phyloP scores from a whole-genome alignment of 2,329 filamentous ascomycete species.

The Ceratocystis cubensis region DNA sequence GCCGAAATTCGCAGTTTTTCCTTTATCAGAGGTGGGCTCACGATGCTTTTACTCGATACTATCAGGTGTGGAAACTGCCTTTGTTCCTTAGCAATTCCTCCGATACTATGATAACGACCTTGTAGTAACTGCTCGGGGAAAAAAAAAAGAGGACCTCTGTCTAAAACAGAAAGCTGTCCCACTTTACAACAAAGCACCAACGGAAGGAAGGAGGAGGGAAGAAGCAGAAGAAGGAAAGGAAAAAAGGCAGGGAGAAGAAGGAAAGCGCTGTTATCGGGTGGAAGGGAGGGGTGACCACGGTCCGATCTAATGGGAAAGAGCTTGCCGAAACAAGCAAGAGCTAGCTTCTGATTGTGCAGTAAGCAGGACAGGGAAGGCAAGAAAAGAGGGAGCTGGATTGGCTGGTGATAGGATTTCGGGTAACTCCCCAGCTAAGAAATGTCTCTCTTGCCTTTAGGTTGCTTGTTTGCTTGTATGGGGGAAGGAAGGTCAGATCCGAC shows the following conservation, averaged over 20 bases:
- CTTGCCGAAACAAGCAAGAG: conserved; percentile 15
- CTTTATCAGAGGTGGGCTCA: not conserved
- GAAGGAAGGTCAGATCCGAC: conserved; percentile 4
- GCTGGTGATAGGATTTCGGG: not conserved
- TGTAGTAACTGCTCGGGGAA: not conserved
- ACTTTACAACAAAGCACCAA: conserved; percentile 9
- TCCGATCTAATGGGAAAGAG: conserved; percentile 1
- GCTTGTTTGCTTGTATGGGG: not conserved
- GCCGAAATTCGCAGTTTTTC: not conserved
- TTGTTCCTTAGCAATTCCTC: not conserved
- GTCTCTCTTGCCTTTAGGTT: not conserved
- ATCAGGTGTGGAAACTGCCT: conserved; percentile 14
- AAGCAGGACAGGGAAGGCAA: not conserved
- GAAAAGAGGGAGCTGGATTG: not conserved
- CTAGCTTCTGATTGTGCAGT: conserved; percentile 7
- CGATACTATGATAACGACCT: conserved; percentile 1
- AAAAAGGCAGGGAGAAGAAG: not conserved
- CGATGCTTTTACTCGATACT: conserved; percentile 13
- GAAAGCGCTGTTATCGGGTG: conserved; percentile 11
- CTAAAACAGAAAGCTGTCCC: not conserved
- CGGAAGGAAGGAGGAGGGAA: not conserved
- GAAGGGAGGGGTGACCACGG: conserved; percentile 10
- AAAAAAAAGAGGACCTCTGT: conserved; percentile 1
- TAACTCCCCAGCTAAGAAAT: not conserved
- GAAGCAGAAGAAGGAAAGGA: not conserved